Base-by-base conservation (phyloP, 306 rosid genomes). In the Fagus sylvatica region DNA sequence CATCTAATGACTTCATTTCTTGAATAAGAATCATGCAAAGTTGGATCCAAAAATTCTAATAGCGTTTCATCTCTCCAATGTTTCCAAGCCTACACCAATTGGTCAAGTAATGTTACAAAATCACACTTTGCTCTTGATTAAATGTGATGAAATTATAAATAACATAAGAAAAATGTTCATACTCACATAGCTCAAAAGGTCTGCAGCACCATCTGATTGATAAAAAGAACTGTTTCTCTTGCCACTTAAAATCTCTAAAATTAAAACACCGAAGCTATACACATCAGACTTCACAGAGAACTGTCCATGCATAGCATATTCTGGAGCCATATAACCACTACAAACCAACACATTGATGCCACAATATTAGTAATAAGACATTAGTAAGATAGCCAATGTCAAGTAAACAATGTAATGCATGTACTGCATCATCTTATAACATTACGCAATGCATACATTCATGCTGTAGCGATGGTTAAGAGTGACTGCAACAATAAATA, bases 251-350 rank as follows among this genome's bases (percentile, higher is more conserved):
- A 85, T 64, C 71, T 82, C 89, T 4, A 85, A 75, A 65, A 82
- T 10, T 36, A 85, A 51, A 12, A 85, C 86, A 2, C 89, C 89
- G 60, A 79, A 85, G 16, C 84, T 85, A 4, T 48, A 82, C 2
- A 85, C 57, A 49, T 85, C 89, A 0, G 88, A 82, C 4, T 82
- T 85, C 0, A 67, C 32, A 0, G 80, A 86, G 8, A 80, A 67
- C 0, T 59, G 54, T 17, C 85, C 85, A n/a, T 68, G 75, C 82
- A 83, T 83, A 5, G 84, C 87, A 81, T 86, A 86, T 7, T 86
- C 85, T 0, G 82, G 90, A 72, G 87, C 10, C 85, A 86, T 86
- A 19, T 86, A 86, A 54, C 87, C 87, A 1, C 85, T 83, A 0
- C 16, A 80, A 71, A 8, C 13, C 54, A 0, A 17, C 3, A 13